A percentile compares a stretch with the other conserved stretches of the same genome.
Conservation (phyloP, 306 rosid species). For the Trifolium dubium region DNA sequence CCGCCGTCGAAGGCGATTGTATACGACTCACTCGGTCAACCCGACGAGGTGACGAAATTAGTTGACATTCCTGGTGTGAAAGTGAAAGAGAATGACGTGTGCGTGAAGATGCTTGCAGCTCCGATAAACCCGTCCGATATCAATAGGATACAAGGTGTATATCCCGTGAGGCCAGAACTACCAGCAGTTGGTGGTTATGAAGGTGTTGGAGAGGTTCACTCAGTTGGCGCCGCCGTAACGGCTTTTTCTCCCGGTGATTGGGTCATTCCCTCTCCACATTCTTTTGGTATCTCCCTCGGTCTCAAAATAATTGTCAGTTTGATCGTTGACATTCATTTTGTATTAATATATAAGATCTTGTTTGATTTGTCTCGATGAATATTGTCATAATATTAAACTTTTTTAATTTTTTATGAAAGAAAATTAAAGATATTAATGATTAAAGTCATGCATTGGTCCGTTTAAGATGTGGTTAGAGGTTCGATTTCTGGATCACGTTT, state of each 20-base stretch:
- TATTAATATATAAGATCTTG: no score
- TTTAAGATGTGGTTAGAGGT: no score
- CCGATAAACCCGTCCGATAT: constrained; percentile 93
- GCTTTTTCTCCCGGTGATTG: constrained; percentile 74
- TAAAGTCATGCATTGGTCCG: no score
- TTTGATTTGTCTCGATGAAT: no score
- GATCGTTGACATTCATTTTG: no score
- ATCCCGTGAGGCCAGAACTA: constrained; percentile 82
- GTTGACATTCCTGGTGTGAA: constrained; percentile 60
- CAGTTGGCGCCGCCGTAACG: constrained; percentile 67
- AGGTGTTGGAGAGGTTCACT: constrained; percentile 86
- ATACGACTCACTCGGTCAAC: constrained; percentile 74
- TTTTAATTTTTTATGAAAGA: no score
- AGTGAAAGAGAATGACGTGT: constrained; percentile 79
- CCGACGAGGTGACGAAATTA: constrained; percentile 73
- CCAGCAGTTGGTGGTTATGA: constrained; percentile 96
- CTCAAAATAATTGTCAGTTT: no score
- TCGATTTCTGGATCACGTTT: no score
- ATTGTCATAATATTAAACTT: no score
- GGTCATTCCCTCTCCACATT: constrained; percentile 93
- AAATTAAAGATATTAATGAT: no score
- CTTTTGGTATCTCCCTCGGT: constrained; percentile 55
- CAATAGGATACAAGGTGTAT: constrained; percentile 92
- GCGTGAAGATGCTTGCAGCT: constrained; percentile 89
- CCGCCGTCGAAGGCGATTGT: constrained; percentile 90